phyloP scores from a whole-genome alignment of 2,329 filamentous ascomycete species.

The Aciculosporium take region DNA sequence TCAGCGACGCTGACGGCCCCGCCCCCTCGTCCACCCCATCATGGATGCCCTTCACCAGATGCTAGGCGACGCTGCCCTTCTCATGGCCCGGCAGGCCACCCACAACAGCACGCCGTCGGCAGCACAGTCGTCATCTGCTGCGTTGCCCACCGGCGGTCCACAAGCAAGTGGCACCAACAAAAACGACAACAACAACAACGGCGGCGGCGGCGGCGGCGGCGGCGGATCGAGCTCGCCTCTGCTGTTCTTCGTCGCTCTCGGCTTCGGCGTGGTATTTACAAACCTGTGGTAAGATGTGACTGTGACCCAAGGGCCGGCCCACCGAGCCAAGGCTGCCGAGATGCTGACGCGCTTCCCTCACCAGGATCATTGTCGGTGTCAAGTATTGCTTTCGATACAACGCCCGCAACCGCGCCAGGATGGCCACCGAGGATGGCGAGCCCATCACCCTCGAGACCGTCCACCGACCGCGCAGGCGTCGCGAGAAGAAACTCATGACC shows the following conservation, averaged over 20 bases:
- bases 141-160: slow-evolving; percentile 7
- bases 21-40: slow-evolving; percentile 14
- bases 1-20: neutral
- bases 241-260: slow-evolving; percentile 81
- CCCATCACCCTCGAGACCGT: slow-evolving; percentile 79
- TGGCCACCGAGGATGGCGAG: slow-evolving; percentile 68
- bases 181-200: slow-evolving; percentile 10
- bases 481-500: slow-evolving; percentile 97
- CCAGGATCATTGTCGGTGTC: slow-evolving; percentile 96
- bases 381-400: slow-evolving; percentile 99
- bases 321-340: too few relatives aligned
- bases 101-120: slow-evolving; percentile 7
- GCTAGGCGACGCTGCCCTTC: slow-evolving; percentile 21
- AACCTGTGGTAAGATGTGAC: slow-evolving; percentile 70
- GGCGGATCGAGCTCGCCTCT: slow-evolving; percentile 28
- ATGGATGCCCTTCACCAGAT: slow-evolving; percentile 25
- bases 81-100: slow-evolving; percentile 21
- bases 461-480: slow-evolving; percentile 69
- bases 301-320: too few relatives aligned
- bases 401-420: slow-evolving; percentile 71
- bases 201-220: slow-evolving; percentile 9
- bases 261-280: slow-evolving; percentile 96
- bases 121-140: slow-evolving; percentile 5
- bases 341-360: too few relatives aligned
- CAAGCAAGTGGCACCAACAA: slow-evolving; percentile 7